A percentile compares a stretch with the other conserved stretches of the same genome.
Conservation (phyloP, 768 basidiomycete genomes). For the Collybiopsis luxurians region DNA sequence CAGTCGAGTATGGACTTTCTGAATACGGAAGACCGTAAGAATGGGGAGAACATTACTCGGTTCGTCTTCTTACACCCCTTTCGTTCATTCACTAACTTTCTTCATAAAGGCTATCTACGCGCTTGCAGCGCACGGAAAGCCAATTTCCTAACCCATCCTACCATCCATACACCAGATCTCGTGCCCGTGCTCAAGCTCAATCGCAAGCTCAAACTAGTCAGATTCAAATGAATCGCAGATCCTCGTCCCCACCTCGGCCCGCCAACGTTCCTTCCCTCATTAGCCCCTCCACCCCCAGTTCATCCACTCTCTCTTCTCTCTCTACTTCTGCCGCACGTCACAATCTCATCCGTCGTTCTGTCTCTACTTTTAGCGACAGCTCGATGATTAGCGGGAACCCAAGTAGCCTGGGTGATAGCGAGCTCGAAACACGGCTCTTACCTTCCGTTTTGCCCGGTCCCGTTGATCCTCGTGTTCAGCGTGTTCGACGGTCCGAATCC, state of each 20-base stretch:
- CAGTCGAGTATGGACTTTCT: conserved; percentile 91
- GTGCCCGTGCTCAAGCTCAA: conserved; percentile 30
- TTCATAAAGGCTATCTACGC: conserved; percentile 54
- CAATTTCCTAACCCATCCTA: conserved; percentile 46
- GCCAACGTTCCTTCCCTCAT: conserved; percentile 40
- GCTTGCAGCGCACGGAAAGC: conserved; percentile 64
- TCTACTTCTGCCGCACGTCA: conserved; percentile 34
- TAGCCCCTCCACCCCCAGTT: conserved; percentile 56
- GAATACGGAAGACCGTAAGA: conserved; percentile 47
- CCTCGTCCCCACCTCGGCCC: conserved; percentile 39
- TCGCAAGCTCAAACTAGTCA: conserved; percentile 14
- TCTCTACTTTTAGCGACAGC: conserved; percentile 37
- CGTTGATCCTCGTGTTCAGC: conserved; percentile 47
- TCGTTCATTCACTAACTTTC: conserved; percentile 13
- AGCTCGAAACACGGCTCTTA: conserved; percentile 10
- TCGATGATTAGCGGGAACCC: conserved; percentile 34
- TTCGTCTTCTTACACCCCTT: conserved; percentile 31
- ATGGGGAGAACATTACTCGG: conserved; percentile 59
- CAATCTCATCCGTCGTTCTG: conserved; percentile 40
- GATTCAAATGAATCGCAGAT: conserved; percentile 22
- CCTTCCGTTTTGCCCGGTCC: conserved; percentile 24
- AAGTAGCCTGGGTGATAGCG: conserved; percentile 18
- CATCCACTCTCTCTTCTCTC: conserved; percentile 36
- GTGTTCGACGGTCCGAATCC: conserved; percentile 49
- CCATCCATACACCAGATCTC: conserved; percentile 54